Evolutionary conservation across 352 stramenopile genomes (phyloP), one percentile per base, ranked within the genome.

Genomic region (Pythium coloratum): DNA sequence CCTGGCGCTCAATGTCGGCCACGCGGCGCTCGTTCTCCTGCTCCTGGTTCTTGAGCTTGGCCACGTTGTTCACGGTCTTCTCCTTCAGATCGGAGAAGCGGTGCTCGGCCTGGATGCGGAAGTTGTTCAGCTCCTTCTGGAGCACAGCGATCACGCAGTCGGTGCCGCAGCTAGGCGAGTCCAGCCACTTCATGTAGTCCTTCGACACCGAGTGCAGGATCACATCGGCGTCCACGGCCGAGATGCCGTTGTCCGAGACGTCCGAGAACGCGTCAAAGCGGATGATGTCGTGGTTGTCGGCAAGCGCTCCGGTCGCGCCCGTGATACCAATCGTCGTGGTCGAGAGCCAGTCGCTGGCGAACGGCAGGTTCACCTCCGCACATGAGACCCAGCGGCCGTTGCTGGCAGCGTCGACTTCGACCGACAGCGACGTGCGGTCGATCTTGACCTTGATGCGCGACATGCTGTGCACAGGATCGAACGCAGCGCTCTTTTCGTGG

Each of bases 211-310:
- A 87, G 67, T 95, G 86, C 81, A 89, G 82, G 54, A 91, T 76
- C 61, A 76, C 76, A 47, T 93, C 83, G 50, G 83, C 83, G 67
- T 95, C 86, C 36, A 82, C 75, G 2, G 63, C 61, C 20, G 73
- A 72, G 14, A 77, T 76, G 7, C 66, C 75, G 24, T 59, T 51
- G 64, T 94, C 85, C 33, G 63, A 60, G 47, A 82, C 82, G 2
- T 92, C 82, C 32, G 76, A 72, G 59, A 89, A 95, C 26, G 80
- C 75, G 28, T 91, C 82, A 50, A 94, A 89, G 55, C 80, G 80
- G 42, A 94, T 86, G 51, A 94, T 77, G 66, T 96, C 88, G 68
- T 96, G 88, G 67, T 96, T 96, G 67, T 96, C 88, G 12, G 88
- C 88, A 18, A 96, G 65, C 30, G 75, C 75, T n/a, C 88, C 88